Evolutionary conservation across 768 basidiomycete species (phyloP).

Genomic region (Asterophora lycoperdoides): DNA sequence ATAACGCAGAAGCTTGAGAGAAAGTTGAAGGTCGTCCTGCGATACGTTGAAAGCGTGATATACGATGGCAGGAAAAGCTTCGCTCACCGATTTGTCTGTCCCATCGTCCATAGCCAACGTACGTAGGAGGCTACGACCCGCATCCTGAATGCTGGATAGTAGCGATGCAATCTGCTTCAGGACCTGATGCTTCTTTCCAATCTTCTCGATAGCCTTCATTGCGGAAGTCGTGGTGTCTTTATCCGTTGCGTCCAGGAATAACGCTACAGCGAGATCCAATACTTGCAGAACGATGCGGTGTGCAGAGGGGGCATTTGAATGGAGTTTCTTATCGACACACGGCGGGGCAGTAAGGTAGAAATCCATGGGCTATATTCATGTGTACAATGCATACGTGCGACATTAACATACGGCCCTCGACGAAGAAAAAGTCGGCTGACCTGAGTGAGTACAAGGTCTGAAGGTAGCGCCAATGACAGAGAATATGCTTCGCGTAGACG

Average conservation of each 20-base stretch:
- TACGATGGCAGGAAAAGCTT: not conserved
- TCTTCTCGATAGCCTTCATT: constrained; percentile 4
- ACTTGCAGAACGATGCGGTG: constrained; percentile 38
- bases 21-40: constrained; percentile 30
- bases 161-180: constrained; percentile 13
- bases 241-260: constrained; percentile 34
- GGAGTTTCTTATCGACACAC: constrained; percentile 22
- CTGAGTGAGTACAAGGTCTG: constrained; percentile 37
- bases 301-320: constrained; percentile 18
- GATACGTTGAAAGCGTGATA: not conserved
- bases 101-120: constrained; percentile 7
- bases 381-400: constrained; percentile 14
- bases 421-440: constrained; percentile 30
- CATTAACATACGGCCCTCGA: constrained; percentile 19
- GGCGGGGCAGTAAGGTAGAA: constrained; percentile 41
- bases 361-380: constrained; percentile 44
- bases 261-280: constrained; percentile 37
- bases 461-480: constrained; percentile 28
- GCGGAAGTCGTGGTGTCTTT: not conserved
- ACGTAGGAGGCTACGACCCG: constrained; percentile 11
- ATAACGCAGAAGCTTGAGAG: constrained; percentile 34
- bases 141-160: constrained; percentile 13
- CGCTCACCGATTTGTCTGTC: constrained; percentile 23
- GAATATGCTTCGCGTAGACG: constrained; percentile 20
- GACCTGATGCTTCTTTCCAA: constrained; percentile 14